phyloP scores from a whole-genome alignment of 1,284 basidiomycete species.

The Kwoniella shivajii region DNA sequence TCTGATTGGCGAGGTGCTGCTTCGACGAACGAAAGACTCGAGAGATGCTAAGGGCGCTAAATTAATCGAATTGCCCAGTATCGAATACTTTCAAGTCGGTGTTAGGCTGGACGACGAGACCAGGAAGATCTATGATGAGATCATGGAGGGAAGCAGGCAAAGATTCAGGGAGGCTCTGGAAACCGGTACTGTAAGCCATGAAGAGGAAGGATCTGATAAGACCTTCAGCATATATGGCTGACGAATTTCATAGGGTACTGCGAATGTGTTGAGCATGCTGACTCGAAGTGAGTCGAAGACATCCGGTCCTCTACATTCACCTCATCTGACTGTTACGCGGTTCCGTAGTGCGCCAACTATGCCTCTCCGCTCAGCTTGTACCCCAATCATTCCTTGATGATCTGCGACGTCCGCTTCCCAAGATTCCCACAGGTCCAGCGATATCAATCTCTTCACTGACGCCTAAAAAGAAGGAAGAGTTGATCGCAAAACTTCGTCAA shows the following conservation, averaged over 20 bases:
- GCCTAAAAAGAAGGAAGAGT: constrained; percentile 48
- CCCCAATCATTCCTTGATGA: constrained; percentile 75
- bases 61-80: constrained; percentile 74
- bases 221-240: background rate
- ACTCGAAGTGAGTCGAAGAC: constrained; percentile 61
- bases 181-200: constrained; percentile 34
- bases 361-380: constrained; percentile 75
- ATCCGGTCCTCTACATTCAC: background rate
- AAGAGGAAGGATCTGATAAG: background rate
- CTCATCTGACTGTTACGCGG: constrained; percentile 9
- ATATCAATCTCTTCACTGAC: constrained; percentile 27
- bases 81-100: constrained; percentile 55
- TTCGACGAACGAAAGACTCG: constrained; percentile 85
- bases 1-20: constrained; percentile 78
- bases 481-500: constrained; percentile 67
- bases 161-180: constrained; percentile 65
- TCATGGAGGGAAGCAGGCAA: constrained; percentile 66
- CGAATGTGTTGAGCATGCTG: constrained; percentile 74
- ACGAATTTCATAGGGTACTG: constrained; percentile 44
- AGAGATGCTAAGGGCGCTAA: constrained; percentile 72
- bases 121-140: constrained; percentile 71
- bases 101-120: constrained; percentile 71
- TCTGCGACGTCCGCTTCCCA: constrained; percentile 55
- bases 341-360: constrained; percentile 72
- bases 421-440: constrained; percentile 53